These are phyloP conservation scores for Volutella citrinella DNA, from an alignment of 2,329 filamentous ascomycete genomes.

Conservation along the genomic window DNA sequence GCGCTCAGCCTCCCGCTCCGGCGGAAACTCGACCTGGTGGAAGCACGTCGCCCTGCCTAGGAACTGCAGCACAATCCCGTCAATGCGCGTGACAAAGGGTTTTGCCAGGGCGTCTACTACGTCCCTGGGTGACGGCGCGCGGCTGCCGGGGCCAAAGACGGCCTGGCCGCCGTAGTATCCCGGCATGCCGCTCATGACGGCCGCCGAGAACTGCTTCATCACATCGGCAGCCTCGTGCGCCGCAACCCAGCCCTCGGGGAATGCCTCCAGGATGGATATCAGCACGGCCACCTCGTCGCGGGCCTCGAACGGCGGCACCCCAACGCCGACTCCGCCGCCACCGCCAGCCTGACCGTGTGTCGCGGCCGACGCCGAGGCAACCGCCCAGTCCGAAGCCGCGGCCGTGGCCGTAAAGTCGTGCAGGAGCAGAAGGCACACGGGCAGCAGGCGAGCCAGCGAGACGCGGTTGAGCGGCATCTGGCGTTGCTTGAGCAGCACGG, in stretches of 20 bases:
- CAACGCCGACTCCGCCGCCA: constrained; percentile 6
- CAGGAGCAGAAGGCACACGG: constrained; percentile 36
- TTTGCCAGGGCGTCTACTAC: constrained; percentile 15
- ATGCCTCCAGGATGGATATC: constrained; percentile 35
- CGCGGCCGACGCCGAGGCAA: too few species aligned
- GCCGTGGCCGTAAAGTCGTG: constrained; percentile 24
- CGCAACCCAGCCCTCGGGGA: constrained; percentile 32
- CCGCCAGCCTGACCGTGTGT: too few species aligned
- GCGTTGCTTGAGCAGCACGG: constrained; percentile 39
- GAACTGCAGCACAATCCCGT: constrained; percentile 29
- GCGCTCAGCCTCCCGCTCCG: constrained; percentile 14
- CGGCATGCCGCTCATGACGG: constrained; percentile 16
- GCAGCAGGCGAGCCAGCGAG: constrained; percentile 38
- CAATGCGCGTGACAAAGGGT: constrained; percentile 20
- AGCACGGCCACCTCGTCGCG: constrained; percentile 34
- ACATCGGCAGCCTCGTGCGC: constrained; percentile 34
- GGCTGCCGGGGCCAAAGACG: constrained; percentile 9
- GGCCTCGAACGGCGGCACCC: constrained; percentile 23
- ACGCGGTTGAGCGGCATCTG: constrained; percentile 42
- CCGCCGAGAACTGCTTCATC: constrained; percentile 27
- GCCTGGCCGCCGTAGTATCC: constrained; percentile 15
- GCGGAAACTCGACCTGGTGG: constrained; percentile 18
- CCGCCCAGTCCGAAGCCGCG: too few species aligned
- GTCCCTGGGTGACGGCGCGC: constrained; percentile 9
- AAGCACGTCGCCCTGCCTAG: constrained; percentile 33